These are phyloP conservation scores for Plicaturopsis crispa DNA, from an alignment of 768 basidiomycete species.

Conservation along the genomic window DNA sequence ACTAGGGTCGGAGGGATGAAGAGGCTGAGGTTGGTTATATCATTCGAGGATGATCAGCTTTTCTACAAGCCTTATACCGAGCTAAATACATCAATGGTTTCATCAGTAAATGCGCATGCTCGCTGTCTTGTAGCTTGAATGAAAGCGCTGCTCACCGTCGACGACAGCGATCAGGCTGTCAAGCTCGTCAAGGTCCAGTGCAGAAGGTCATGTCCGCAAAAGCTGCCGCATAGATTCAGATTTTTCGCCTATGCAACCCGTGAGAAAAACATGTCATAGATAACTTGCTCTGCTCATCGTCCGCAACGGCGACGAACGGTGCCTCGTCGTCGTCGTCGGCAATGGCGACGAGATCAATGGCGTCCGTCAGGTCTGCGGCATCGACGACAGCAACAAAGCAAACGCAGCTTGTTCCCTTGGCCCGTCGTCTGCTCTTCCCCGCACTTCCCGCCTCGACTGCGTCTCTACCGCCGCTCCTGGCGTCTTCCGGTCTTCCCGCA, in stretches of 20 bases:
- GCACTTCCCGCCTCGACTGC: conserved; percentile 31
- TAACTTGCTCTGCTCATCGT: too few species aligned
- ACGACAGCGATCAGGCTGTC: too few species aligned
- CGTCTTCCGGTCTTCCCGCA: conserved; percentile 30
- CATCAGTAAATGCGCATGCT: conserved; percentile 20
- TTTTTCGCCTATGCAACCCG: too few species aligned
- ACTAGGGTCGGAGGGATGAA: conserved; percentile 6
- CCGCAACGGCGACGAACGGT: too few species aligned
- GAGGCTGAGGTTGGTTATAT: neutral
- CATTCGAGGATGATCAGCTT: neutral
- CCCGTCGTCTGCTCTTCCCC: conserved; percentile 62
- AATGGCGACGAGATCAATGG: conserved; percentile 8
- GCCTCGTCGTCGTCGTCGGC: too few species aligned
- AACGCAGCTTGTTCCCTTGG: conserved; percentile 30
- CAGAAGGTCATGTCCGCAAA: too few species aligned
- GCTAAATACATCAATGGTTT: conserved; percentile 10
- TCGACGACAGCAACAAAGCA: conserved; percentile 15
- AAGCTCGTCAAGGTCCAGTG: neutral
- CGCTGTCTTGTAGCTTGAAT: too few species aligned
- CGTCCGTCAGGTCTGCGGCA: conserved; percentile 12
- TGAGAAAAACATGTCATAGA: too few species aligned
- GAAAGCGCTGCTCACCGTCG: too few species aligned
- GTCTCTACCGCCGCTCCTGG: conserved; percentile 46
- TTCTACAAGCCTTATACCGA: neutral
- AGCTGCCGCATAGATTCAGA: too few species aligned